These are phyloP conservation scores for Corniculantispora saksenae DNA, from an alignment of 2,329 filamentous ascomycete genomes.

Conservation along the genomic window DNA sequence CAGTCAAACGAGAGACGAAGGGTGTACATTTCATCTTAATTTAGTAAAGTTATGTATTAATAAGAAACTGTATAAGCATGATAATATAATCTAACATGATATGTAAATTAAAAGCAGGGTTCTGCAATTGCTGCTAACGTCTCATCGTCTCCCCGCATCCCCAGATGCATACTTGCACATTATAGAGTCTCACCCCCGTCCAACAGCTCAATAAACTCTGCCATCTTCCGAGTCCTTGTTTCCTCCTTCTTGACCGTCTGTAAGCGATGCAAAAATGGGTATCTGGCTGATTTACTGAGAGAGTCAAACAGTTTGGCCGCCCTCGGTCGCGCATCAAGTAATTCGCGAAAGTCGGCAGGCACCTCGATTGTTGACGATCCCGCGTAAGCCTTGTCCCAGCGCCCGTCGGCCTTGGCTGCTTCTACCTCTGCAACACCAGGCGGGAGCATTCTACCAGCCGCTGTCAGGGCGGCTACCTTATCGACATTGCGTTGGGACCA, in stretches of 20 bases:
- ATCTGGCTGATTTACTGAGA: slow-evolving; percentile 48
- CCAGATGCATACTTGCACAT: not conserved
- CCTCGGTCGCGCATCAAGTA: slow-evolving; percentile 34
- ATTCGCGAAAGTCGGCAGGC: slow-evolving; percentile 50
- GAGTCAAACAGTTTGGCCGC: slow-evolving; percentile 39
- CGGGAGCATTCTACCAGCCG: slow-evolving; percentile 49
- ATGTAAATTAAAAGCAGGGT: no score
- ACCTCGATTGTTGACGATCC: slow-evolving; percentile 47
- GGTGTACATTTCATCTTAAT: no score
- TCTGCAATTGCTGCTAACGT: no score
- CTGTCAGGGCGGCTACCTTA: slow-evolving; percentile 47
- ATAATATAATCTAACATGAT: no score
- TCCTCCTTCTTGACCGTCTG: slow-evolving; percentile 42
- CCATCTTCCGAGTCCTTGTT: slow-evolving; percentile 40
- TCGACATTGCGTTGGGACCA: slow-evolving; percentile 63
- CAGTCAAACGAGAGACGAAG: not conserved
- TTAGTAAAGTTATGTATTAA: not conserved
- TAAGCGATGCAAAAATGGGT: slow-evolving; percentile 47
- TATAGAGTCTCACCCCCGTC: slow-evolving; percentile 34
- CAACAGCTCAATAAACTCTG: slow-evolving; percentile 42
- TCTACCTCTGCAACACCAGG: slow-evolving; percentile 53
- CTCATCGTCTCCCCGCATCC: no score
- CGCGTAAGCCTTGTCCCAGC: slow-evolving; percentile 60
- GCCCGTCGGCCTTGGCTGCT: slow-evolving; percentile 56
- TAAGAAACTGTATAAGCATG: not conserved